Evolutionary conservation across 2,329 filamentous ascomycete species (phyloP).

Genomic region (Ophiostoma ips): DNA sequence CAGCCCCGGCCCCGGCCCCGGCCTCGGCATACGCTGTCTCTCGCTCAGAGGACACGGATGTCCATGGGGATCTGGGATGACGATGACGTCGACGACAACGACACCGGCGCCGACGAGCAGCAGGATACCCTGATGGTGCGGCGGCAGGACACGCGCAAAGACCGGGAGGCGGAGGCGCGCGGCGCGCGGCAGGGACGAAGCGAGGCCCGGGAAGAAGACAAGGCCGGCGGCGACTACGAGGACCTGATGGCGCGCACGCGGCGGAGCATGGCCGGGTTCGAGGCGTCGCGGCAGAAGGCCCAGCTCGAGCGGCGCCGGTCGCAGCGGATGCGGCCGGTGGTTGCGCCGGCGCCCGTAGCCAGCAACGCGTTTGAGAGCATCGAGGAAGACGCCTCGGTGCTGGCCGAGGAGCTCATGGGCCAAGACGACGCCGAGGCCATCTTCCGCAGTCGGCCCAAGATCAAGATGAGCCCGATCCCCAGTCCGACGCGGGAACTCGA

Average conservation of each 20-base stretch:
- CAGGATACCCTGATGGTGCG: constrained; percentile 4
- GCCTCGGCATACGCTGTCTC: constrained; percentile 42
- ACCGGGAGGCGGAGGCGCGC: constrained; percentile 8
- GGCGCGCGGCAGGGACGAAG: constrained; percentile 12
- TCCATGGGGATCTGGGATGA: constrained; percentile 56
- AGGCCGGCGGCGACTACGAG: constrained; percentile 21
- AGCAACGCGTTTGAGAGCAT: constrained; percentile 19
- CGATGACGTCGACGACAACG: constrained; percentile 14
- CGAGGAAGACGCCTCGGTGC: constrained; percentile 32
- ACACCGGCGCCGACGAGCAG: constrained; percentile 9
- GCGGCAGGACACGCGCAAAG: constrained; percentile 1
- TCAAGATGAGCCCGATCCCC: constrained; percentile 58
- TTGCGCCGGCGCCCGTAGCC: constrained; percentile 15
- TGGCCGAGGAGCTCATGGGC: constrained; percentile 56
- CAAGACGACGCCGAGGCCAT: constrained; percentile 69
- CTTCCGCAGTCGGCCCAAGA: constrained; percentile 70
- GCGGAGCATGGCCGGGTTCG: constrained; percentile 48
- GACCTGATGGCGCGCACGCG: constrained; percentile 44
- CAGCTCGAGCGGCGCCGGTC: constrained; percentile 42
- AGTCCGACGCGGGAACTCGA: constrained; percentile 23
- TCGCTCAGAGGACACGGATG: constrained; percentile 66
- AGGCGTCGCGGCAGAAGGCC: constrained; percentile 45
- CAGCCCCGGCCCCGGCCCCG: constrained; percentile 33
- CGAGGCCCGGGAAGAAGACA: not conserved
- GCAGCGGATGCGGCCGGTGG: constrained; percentile 23